Evolutionary conservation across 2,329 filamentous ascomycete genomes (phyloP).

Genomic region (Chaetomiaceae sp.): DNA sequence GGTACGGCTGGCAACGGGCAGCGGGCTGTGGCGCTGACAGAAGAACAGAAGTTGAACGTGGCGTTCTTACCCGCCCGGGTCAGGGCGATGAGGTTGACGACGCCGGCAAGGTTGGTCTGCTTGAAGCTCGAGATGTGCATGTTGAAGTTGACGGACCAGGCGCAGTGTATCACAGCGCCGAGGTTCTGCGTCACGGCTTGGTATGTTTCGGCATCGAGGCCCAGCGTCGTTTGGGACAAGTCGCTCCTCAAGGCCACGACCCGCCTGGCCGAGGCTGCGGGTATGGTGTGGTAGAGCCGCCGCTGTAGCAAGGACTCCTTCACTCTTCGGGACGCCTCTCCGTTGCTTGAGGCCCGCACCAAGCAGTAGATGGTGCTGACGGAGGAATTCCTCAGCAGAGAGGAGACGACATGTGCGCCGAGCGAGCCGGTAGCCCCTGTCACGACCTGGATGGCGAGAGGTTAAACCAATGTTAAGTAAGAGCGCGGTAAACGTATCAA

Average conservation of each 20-base stretch:
- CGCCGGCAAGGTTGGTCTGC: neutral
- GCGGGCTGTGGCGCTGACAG: neutral
- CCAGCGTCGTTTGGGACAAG: neutral
- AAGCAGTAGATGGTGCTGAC: neutral
- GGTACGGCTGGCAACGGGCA: neutral
- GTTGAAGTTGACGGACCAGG: conserved; percentile 1
- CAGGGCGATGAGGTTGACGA: neutral
- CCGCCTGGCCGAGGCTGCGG: neutral
- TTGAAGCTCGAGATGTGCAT: neutral
- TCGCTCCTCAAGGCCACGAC: neutral
- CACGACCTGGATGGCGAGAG: neutral
- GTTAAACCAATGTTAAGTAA: neutral
- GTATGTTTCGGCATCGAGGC: neutral
- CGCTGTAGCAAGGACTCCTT: neutral
- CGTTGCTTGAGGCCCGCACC: neutral
- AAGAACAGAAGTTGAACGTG: neutral
- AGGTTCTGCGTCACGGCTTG: neutral
- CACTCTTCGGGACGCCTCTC: neutral
- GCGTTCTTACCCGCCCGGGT: neutral
- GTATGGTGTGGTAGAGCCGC: neutral
- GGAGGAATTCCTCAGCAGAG: neutral
- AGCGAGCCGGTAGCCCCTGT: neutral
- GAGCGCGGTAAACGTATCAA: too few species aligned
- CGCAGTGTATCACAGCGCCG: neutral
- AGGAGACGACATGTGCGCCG: neutral